Evolutionary conservation across 129 eudicot genomes (phyloP), one percentile per base, ranked within the genome.

Genomic region (Solidago caesia): DNA sequence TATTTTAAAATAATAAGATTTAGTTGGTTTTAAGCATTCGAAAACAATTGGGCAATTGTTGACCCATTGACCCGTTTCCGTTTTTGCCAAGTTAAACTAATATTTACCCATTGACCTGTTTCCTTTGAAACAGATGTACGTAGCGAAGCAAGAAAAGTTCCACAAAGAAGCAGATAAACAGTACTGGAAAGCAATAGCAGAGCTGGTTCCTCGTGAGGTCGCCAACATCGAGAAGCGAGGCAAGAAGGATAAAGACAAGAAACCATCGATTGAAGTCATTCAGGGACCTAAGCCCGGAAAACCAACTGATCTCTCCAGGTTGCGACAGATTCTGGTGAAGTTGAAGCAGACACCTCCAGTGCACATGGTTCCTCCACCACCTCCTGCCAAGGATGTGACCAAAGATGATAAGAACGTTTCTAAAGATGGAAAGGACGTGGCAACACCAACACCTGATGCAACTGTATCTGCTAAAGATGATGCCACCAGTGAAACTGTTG

Each of bases 221-320:
- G 83, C 96, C 25, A 79, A 62, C 51, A 89, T 84, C 5, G 88
- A 87, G 48, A 80, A 84, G 78, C 78, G 82, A 71, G 87, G 88
- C 7, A 87, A 86, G 73, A 85, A 86, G 67, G 89, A 78, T 46
- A 81, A 80, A 64, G 92, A 79, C 59, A 85, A 87, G 69, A 78
- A 82, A 55, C 84, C 96, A 8, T 82, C 90, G 0, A 77, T 89
- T 29, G 77, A 77, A 9, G 88, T 87, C 21, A 77, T 87, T 47
- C 96, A 87, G 77, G 92, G 96, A 42, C 92, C 92, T 43, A 89
- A 87, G 59, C 90, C 96, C 11, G 89, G 92, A 44, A 87, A 84
- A 46, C 90, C 96, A 8, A 85, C 92, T 21, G 90, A 89, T 52
- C 85, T 89, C 25, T 87, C 96, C n/a, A 79, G 92, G 75, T 66